Evolutionary conservation across 2,329 filamentous ascomycete genomes (phyloP), one percentile per base, ranked within the genome.

Genomic region (Xylaria sp.): DNA sequence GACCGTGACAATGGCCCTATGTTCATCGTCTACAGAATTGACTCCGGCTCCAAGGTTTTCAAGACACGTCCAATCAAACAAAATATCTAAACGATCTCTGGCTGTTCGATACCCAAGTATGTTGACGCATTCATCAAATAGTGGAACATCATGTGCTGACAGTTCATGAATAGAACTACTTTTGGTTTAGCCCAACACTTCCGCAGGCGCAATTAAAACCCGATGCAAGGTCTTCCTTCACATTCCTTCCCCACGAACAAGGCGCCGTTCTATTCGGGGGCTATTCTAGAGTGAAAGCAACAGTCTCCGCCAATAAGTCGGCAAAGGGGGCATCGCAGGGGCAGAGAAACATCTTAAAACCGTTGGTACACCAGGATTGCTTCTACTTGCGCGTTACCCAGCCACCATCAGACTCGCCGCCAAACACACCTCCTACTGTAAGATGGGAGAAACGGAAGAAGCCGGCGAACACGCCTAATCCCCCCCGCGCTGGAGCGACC

Each of bases 381-480:
- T 99, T 95, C 89, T 96, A 94, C 77, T 83, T 99, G 39, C 89
- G 94, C 13, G 90, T 98, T 77, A 89, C 87, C 0, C 91, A 89
- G 20, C 92, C 94, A 0, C 78, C 86, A 0, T 74, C 89, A 0
- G 93, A 95, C 61, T 87, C 90, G 0, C 83, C 88, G 0, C 78
- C 89, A 0, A 89, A 87, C 53, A 83, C 90, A 0, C 85, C 88
- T 1, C 94, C 94, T 0, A 86, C 84, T 0, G 87, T 97, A 15
- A 87, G 94, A 47, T 99, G 96, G 96, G 96, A 99, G 81, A 90
- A 90, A 70, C 87, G 96, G 65, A 99, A 98, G 85, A 92, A 91
- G 80, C 94, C 96, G 1, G 92, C 92, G 31, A 99, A 99, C 76
- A 83, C 92, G 7, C 96, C 96, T 0, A 92, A 89, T 70, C 96